These are phyloP conservation scores for Houttuynia cordata DNA, from an alignment of 164 flowering plant genomes.

Conservation along the genomic window DNA sequence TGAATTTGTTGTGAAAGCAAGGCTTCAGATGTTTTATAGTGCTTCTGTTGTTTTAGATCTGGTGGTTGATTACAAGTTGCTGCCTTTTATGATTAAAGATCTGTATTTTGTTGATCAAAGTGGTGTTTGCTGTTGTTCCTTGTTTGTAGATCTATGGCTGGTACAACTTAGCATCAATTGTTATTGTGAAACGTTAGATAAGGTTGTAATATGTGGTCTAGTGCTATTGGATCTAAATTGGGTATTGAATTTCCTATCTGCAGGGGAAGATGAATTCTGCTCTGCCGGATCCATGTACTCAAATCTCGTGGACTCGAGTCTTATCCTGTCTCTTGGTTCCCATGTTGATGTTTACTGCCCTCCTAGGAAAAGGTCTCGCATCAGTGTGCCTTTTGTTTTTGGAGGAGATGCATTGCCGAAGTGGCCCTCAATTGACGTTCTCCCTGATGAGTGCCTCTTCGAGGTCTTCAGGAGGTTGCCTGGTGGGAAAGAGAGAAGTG, in stretches of 20 bases:
- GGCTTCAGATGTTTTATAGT: too few species aligned
- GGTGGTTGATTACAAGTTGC: too few species aligned
- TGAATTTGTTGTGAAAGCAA: too few species aligned
- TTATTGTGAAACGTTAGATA: too few species aligned
- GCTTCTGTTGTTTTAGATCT: too few species aligned
- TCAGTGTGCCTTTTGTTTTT: conserved; percentile 25
- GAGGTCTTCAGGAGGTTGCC: conserved; percentile 63
- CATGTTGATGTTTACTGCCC: conserved; percentile 26
- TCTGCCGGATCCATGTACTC: conserved; percentile 12
- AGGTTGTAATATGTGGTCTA: too few species aligned
- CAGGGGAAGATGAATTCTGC: conserved; percentile 23
- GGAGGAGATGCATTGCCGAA: conserved; percentile 20
- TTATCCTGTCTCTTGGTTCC: conserved; percentile 15
- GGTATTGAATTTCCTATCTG: background rate
- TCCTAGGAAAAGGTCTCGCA: conserved; percentile 30
- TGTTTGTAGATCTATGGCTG: too few species aligned
- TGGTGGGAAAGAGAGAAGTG: conserved; percentile 41
- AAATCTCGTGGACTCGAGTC: conserved; percentile 16
- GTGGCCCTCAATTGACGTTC: conserved; percentile 42
- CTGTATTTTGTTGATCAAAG: too few species aligned
- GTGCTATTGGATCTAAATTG: background rate
- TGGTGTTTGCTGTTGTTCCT: too few species aligned
- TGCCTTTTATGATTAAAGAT: too few species aligned
- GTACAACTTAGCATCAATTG: too few species aligned
- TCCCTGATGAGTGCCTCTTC: conserved; percentile 75